Conservation (phyloP, 2,329 filamentous ascomycete genomes). For the Fusarium compactum region DNA sequence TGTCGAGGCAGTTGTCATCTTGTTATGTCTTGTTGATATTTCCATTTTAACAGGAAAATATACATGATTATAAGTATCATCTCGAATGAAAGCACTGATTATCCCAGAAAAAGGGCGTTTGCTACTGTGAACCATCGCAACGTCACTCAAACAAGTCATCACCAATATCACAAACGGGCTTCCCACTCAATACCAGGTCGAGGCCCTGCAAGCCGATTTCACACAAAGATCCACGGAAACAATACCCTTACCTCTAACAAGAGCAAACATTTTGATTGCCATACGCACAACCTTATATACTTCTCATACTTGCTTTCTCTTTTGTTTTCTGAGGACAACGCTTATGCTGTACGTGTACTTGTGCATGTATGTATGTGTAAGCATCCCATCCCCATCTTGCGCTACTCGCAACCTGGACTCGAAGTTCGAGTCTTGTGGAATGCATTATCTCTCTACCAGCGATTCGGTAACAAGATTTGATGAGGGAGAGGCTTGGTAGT, state of each 20-base stretch:
- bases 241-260: constrained; percentile 6
- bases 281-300: background rate
- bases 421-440: constrained; percentile 33
- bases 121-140: background rate
- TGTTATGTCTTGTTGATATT: background rate
- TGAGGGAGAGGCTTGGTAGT: background rate
- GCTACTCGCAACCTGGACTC: constrained; percentile 43
- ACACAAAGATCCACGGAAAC: constrained; percentile 17
- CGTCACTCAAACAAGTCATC: background rate
- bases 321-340: background rate
- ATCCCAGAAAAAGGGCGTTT: background rate
- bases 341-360: constrained; percentile 33
- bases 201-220: background rate
- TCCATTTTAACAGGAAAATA: background rate
- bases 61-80: background rate
- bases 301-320: background rate
- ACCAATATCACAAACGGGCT: background rate
- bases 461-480: constrained; percentile 10
- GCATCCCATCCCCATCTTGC: constrained; percentile 21
- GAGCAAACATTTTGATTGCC: constrained; percentile 7
- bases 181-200: background rate
- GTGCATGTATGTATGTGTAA: constrained; percentile 14
- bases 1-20: background rate
- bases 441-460: constrained; percentile 7
- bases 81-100: background rate